These are phyloP conservation scores for Phytophthora foliorum DNA, from an alignment of 352 stramenopile genomes.

Conservation along the genomic window DNA sequence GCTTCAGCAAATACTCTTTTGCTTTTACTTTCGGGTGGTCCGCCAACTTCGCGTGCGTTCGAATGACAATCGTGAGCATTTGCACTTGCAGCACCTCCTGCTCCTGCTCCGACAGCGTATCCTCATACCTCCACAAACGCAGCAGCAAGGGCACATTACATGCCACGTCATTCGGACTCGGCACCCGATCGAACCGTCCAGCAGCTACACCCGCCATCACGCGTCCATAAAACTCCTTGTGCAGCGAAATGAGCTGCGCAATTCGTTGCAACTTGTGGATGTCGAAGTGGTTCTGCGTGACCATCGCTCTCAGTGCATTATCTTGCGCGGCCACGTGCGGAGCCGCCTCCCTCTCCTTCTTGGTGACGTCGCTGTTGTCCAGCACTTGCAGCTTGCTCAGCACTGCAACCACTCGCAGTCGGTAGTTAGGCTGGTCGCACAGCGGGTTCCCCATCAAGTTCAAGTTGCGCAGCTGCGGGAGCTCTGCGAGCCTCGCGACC, in stretches of 20 bases:
- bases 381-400: slow-evolving; percentile 62
- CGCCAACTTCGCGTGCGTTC: slow-evolving; percentile 60
- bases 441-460: slow-evolving; percentile 83
- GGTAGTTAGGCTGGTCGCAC: slow-evolving; percentile 79
- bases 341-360: slow-evolving; percentile 64
- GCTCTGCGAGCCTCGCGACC: slow-evolving; percentile 42
- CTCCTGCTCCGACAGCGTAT: slow-evolving; percentile 42
- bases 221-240: slow-evolving; percentile 65
- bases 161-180: slow-evolving; percentile 48
- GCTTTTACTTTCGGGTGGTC: slow-evolving; percentile 74
- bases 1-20: slow-evolving; percentile 74
- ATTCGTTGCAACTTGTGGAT: slow-evolving; percentile 80
- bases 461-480: slow-evolving; percentile 66
- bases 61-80: slow-evolving; percentile 74
- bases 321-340: slow-evolving; percentile 67
- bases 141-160: slow-evolving; percentile 59
- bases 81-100: slow-evolving; percentile 56
- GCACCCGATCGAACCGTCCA: slow-evolving; percentile 65
- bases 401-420: slow-evolving; percentile 60
- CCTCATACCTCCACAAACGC: slow-evolving; percentile 58
- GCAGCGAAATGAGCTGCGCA: slow-evolving; percentile 53
- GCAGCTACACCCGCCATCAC: slow-evolving; percentile 50
- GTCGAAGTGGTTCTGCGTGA: slow-evolving; percentile 73
- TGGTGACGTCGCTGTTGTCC: slow-evolving; percentile 67
- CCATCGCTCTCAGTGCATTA: slow-evolving; percentile 51